These are phyloP conservation scores for Pseudogymnoascus sp. DNA, from an alignment of 2,329 filamentous ascomycete species.

Conservation along the genomic window DNA sequence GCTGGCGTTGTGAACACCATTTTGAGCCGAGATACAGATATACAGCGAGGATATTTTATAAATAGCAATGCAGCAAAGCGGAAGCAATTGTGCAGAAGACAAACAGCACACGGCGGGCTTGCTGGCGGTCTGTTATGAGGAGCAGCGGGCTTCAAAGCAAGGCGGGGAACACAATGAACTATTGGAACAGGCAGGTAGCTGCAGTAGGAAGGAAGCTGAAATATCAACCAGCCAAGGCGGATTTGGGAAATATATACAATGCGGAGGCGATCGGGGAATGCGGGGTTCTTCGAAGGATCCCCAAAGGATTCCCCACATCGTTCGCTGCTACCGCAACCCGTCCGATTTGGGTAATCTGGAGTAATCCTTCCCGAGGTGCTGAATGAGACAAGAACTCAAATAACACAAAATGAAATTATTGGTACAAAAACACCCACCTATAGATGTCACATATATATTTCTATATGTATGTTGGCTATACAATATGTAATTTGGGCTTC, in stretches of 20 bases:
- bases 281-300: neutral
- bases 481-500: neutral
- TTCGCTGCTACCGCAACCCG: neutral
- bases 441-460: neutral
- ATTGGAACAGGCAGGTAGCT: neutral
- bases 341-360: neutral
- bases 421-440: neutral
- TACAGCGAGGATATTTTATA: neutral
- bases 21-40: neutral
- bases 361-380: neutral
- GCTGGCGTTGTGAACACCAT: neutral
- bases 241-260: neutral
- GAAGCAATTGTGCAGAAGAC: neutral
- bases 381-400: neutral
- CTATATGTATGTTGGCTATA: neutral
- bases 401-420: neutral
- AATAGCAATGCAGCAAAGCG: neutral
- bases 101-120: neutral
- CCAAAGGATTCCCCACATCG: neutral
- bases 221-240: neutral
- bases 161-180: neutral
- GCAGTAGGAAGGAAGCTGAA: neutral
- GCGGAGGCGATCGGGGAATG: neutral
- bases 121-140: neutral
- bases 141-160: neutral